Base-by-base conservation (phyloP, 805 yeast genomes). In the Candida vartiovaarae region DNA sequence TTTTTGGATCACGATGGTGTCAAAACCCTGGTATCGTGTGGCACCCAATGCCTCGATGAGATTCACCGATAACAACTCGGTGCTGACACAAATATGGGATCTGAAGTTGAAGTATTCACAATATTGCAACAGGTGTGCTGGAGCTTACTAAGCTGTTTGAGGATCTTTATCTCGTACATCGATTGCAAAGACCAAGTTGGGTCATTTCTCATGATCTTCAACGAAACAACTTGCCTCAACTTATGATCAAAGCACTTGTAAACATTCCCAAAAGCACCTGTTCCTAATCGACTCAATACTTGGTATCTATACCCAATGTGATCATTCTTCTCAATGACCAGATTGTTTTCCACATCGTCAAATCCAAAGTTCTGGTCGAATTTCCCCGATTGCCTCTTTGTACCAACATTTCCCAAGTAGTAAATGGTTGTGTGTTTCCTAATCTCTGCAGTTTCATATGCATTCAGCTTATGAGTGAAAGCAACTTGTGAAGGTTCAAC, bases 191-290 rank as follows among this genome's bases (percentile, higher is more conserved):
- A 77, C 79, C 89, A 80, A 45, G 80, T 75, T 45, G 80, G 70
- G 41, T 84, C 81, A 59, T 83, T 84, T 46, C 84, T 80, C 49
- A 88, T 80, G 32, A 87, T 75, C 55, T 87, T 87, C 23, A 88
- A 68, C 0, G 95, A 95, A n/a, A 81, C 83, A 8, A 68, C 43
- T 26, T 64, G 64, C 6, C 76, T 71, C 4, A 63, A 63, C 55
- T 80, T 81, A 56, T 82, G 84, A 63, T 88, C 95, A 24, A 64
- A 59, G 47, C 89, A 82, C 44, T 75, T 69, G 6, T 84, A 65
- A 2, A 88, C 96, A 41, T 77, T 78, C 0, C 96, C 96, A 66
- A 87, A 87, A 36, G 90, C 79, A 6, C 96, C 96, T 40, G 74
- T 76, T 0, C 96, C 96, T 8, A 87, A 68, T 1, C 68, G 61